A percentile compares a stretch with the other conserved stretches of the same genome.
Conservation (phyloP, 805 yeast genomes). For the Candida insectalens region DNA sequence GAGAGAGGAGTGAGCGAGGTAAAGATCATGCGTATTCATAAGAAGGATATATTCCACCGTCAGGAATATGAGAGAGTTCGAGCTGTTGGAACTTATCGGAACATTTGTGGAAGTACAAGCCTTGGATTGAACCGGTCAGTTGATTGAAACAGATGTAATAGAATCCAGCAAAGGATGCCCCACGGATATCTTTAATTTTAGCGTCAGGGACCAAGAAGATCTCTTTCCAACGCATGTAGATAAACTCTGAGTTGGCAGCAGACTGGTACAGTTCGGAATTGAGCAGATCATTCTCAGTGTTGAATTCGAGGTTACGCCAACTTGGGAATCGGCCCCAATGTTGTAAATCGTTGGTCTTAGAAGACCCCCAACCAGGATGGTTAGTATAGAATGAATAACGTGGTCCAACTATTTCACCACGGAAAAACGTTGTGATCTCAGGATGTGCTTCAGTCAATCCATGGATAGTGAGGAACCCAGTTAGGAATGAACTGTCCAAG, state of each 20-base stretch:
- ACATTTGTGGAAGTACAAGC: conserved; percentile 73
- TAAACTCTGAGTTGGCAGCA: conserved; percentile 30
- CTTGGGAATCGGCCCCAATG: conserved; percentile 52
- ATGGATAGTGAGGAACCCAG: conserved; percentile 57
- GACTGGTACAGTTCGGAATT: conserved; percentile 18
- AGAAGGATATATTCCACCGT: conserved; percentile 31
- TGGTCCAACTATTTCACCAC: conserved; percentile 60
- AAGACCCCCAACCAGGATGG: conserved; percentile 44
- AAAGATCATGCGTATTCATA: conserved; percentile 21
- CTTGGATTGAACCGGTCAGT: conserved; percentile 61
- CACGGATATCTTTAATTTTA: conserved; percentile 45
- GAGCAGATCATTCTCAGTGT: conserved; percentile 20
- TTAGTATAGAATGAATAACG: conserved; percentile 50
- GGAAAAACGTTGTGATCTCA: conserved; percentile 60
- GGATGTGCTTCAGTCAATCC: conserved; percentile 58
- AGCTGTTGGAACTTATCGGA: conserved; percentile 76
- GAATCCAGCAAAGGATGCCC: conserved; percentile 87
- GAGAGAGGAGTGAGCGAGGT: too few species aligned
- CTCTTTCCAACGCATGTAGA: conserved; percentile 96
- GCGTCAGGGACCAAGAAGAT: conserved; percentile 78
- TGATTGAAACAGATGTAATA: conserved; percentile 82
- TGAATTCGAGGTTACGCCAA: conserved; percentile 24
- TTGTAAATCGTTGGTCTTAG: conserved; percentile 40
- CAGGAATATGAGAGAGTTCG: conserved; percentile 47
- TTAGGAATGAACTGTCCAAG: conserved; percentile 35